These are phyloP conservation scores for Cynara cardunculus DNA, from an alignment of 129 eudicot genomes.

Conservation along the genomic window DNA sequence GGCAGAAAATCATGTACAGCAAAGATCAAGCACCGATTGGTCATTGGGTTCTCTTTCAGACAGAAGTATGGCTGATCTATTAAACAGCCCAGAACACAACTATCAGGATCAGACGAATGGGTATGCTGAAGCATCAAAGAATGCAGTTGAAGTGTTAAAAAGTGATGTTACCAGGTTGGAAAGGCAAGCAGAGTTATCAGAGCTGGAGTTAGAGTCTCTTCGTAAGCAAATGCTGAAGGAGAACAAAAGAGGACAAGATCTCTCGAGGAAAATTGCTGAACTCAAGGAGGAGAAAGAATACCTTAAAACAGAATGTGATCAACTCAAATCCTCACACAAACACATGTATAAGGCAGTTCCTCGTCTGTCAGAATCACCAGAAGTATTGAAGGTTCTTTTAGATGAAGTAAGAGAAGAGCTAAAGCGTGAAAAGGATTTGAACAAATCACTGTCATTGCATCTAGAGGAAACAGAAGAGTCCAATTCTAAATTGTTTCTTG, in stretches of 20 bases:
- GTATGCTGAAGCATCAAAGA: constrained; percentile 34
- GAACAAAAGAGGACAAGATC: constrained; percentile 65
- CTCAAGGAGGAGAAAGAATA: constrained; percentile 57
- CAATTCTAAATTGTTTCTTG: constrained; percentile 59
- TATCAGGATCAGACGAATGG: constrained; percentile 22
- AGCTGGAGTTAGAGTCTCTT: constrained; percentile 71
- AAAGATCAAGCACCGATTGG: constrained; percentile 47
- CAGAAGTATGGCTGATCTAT: constrained; percentile 34
- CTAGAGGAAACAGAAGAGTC: constrained; percentile 66
- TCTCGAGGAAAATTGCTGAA: constrained; percentile 33
- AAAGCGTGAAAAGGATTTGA: constrained; percentile 43
- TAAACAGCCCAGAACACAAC: constrained; percentile 39
- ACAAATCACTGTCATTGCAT: constrained; percentile 35
- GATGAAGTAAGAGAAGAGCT: constrained; percentile 43
- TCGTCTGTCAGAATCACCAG: constrained; percentile 12
- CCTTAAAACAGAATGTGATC: constrained; percentile 54
- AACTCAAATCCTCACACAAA: constrained; percentile 29
- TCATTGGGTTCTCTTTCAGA: constrained; percentile 62
- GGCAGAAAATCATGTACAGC: constrained; percentile 21
- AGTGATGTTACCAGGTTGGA: constrained; percentile 50
- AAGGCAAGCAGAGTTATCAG: constrained; percentile 74
- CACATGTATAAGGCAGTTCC: constrained; percentile 6
- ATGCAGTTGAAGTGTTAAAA: constrained; percentile 30
- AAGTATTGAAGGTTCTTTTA: constrained; percentile 12
- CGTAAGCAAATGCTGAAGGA: constrained; percentile 80